Conservation (phyloP, 2,329 filamentous ascomycete species). For the Penicillium sp. region DNA sequence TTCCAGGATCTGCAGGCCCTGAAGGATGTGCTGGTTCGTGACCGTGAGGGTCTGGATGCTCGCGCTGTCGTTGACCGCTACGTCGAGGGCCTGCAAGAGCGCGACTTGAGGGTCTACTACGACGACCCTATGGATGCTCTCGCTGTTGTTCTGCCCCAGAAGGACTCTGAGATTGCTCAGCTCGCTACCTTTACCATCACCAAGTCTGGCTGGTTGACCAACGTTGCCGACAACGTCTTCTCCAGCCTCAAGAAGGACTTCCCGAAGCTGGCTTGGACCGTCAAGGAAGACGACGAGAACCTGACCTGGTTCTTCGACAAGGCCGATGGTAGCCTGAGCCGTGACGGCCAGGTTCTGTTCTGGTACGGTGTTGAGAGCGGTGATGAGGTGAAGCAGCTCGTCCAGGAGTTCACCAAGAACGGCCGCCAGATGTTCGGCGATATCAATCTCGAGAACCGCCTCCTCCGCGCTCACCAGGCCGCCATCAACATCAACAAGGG, state of each 20-base stretch:
- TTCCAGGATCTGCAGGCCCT: constrained; percentile 74
- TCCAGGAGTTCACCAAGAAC: constrained; percentile 79
- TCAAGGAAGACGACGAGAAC: constrained; percentile 93
- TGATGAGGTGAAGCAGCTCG: constrained; percentile 76
- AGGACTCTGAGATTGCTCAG: constrained; percentile 69
- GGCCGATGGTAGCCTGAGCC: constrained; percentile 85
- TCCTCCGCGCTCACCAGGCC: constrained; percentile 72
- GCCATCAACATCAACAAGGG: constrained; percentile 57
- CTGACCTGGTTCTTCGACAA: constrained; percentile 98
- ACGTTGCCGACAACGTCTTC: constrained; percentile 94
- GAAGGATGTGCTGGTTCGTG: constrained; percentile 77
- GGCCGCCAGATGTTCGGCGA: constrained; percentile 85
- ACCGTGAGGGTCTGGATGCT: constrained; percentile 78
- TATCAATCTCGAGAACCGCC: constrained; percentile 81
- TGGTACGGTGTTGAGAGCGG: constrained; percentile 88
- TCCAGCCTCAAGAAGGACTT: constrained; percentile 90
- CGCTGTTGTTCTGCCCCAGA: constrained; percentile 75
- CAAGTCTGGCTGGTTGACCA: constrained; percentile 90
- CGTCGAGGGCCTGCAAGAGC: constrained; percentile 71
- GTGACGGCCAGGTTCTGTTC: constrained; percentile 86
- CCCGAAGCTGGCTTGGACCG: constrained; percentile 90
- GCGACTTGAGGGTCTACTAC: constrained; percentile 88
- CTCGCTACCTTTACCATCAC: constrained; percentile 90
- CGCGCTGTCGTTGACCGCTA: constrained; percentile 83
- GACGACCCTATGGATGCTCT: constrained; percentile 93